Evolutionary conservation across 2,329 filamentous ascomycete species (phyloP).

Genomic region (Aspergillus brunneoviolaceus): DNA sequence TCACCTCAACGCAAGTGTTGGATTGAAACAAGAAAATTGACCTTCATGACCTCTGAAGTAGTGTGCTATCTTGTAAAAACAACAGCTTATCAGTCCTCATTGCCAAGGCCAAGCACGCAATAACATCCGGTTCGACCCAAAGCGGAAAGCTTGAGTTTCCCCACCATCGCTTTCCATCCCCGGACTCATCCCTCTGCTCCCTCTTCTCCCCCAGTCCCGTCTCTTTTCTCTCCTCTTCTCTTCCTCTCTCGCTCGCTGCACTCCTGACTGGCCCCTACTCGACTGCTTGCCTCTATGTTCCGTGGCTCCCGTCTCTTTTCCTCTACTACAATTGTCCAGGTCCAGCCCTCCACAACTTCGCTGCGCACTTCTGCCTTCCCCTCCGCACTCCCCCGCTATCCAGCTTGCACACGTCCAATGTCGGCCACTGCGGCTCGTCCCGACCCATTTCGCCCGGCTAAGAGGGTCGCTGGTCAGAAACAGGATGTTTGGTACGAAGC

Average conservation of each 20-base stretch:
- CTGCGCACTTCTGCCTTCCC: conserved; percentile 3
- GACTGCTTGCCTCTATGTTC: conserved; percentile 11
- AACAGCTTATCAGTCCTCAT: not conserved
- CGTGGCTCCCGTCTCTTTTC: conserved; percentile 3
- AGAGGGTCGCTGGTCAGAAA: conserved; percentile 50
- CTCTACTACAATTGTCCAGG: conserved; percentile 2
- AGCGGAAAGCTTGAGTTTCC: not conserved
- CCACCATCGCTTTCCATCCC: not conserved
- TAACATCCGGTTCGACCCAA: conserved; percentile 4
- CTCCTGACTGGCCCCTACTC: not conserved
- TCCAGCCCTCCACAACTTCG: not conserved
- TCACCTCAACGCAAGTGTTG: not conserved
- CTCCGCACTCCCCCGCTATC: conserved; percentile 20
- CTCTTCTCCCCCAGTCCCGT: conserved; percentile 2
- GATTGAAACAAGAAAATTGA: not conserved
- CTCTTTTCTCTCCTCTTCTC: conserved; percentile 3
- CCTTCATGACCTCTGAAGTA: not conserved
- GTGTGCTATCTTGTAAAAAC: no score
- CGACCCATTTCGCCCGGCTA: conserved; percentile 48
- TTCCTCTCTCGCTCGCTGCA: conserved; percentile 1
- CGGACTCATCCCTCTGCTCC: not conserved
- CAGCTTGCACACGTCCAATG: conserved; percentile 35
- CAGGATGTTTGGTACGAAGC: conserved; percentile 51
- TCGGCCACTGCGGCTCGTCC: conserved; percentile 38
- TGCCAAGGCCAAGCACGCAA: conserved; percentile 4